phyloP scores from a whole-genome alignment of 306 rosid species.

The Cyamopsis tetragonoloba region DNA sequence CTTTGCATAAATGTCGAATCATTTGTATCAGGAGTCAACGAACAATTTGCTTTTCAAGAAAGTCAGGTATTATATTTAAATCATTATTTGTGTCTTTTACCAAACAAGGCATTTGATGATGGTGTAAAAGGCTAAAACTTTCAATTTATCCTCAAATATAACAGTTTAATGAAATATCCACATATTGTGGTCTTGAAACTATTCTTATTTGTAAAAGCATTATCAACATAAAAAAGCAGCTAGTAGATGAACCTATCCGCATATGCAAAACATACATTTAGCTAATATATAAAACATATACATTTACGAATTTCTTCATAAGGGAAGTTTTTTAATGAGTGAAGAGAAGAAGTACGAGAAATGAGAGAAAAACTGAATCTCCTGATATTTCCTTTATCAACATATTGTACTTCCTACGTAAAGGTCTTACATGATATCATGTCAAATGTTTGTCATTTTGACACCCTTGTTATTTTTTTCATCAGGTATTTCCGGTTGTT shows the following conservation, averaged over 20 bases:
- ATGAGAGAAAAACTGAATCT: conserved; percentile 3
- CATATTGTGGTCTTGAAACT: conserved; percentile 25
- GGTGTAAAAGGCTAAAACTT: not conserved
- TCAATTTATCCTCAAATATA: conserved; percentile 12
- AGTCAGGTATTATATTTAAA: conserved; percentile 50
- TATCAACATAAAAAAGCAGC: conserved; percentile 2
- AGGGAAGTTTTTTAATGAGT: no score
- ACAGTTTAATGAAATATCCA: conserved; percentile 9
- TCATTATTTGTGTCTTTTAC: not conserved
- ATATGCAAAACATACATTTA: no score
- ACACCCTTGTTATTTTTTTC: conserved; percentile 32
- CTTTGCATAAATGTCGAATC: conserved; percentile 64
- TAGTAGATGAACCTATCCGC: not conserved
- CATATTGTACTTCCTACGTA: conserved; percentile 9
- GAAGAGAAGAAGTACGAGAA: no score
- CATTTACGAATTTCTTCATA: no score
- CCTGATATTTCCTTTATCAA: not conserved
- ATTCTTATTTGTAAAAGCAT: not conserved
- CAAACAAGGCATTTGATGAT: conserved; percentile 1
- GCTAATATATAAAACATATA: no score
- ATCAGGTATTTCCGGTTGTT: conserved; percentile 74
- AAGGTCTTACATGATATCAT: not conserved
- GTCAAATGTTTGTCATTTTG: conserved; percentile 24
- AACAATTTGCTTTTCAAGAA: conserved; percentile 68
- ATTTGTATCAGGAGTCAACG: conserved; percentile 50